Base-by-base conservation (phyloP, 1,284 basidiomycete species). In the Xerocomus cyaneibrunnescens region DNA sequence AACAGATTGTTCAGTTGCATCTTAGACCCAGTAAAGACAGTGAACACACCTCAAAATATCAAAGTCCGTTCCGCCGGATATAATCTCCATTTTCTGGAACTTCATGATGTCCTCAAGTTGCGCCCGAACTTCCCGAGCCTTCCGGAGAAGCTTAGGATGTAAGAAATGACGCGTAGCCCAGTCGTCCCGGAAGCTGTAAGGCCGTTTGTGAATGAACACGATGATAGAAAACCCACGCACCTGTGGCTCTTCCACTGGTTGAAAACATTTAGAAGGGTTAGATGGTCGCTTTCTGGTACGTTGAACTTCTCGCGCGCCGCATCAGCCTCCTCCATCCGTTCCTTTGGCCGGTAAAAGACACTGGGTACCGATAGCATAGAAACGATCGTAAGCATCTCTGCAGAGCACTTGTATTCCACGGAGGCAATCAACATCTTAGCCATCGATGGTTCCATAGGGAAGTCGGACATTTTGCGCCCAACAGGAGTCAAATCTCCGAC, bases 51-150 rank as follows among this genome's bases (percentile, higher is more conserved):
- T 80, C 55, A 99, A 81, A 19, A 95, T 73, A 66, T 99, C 97
- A 76, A 95, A 99, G 70, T 99, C 95, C 0, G 94, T 98, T 3
- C 94, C 94, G 42, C 87, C 91, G 5, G 93, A 92, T 56, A 92
- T 80, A 17, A 95, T 72, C 34, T 87, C 86, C 84, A 99, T 91
- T 75, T 97, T 98, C 72, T 98, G 95, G 69, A 90, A 87, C 68
- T 96, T 93, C 93, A 98, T 97, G 68, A 99, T 99, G 68, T 99
- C 97, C 69, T 98, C 94, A 22, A 99, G 78, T 72, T 99, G 97
- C 5, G 83, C 82, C 30, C 97, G 84, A n/a, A 99, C 97, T 73
- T 99, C 97, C 23, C 95, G 80, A 2, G 92, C 93, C 71, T 99
- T 99, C 46, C 95, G 80, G 23, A 99, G 79, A 34, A 98, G 80